phyloP scores from a whole-genome alignment of 2,329 filamentous ascomycete genomes.

The Trichophyton benhamiae region DNA sequence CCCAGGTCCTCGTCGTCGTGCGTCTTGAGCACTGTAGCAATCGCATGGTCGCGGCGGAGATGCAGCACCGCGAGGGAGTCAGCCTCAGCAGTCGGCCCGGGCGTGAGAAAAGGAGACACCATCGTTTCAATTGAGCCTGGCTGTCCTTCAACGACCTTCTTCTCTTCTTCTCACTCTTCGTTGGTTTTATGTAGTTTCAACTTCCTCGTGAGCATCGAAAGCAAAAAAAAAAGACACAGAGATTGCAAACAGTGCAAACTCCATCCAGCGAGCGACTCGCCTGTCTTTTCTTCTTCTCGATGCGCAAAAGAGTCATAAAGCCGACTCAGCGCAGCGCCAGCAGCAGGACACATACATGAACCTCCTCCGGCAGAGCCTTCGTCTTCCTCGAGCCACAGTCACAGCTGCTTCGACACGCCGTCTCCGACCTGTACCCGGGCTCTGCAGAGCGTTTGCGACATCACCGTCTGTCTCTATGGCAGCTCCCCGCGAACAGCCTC shows the following conservation, averaged over 20 bases:
- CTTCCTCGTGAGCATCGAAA: background rate
- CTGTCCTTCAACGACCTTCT: background rate
- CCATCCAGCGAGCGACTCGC: background rate
- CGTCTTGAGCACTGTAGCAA: slow-evolving; percentile 58
- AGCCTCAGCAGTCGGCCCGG: slow-evolving; percentile 48
- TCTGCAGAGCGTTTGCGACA: background rate
- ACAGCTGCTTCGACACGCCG: background rate
- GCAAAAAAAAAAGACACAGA: background rate
- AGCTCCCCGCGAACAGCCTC: slow-evolving; percentile 32
- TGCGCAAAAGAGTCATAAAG: background rate
- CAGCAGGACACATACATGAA: background rate
- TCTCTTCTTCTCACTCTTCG: background rate
- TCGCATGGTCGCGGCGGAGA: slow-evolving; percentile 72
- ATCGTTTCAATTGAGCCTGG: slow-evolving; percentile 16
- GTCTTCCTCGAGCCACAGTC: background rate
- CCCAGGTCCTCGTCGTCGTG: slow-evolving; percentile 53
- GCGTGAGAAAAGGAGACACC: slow-evolving; percentile 67
- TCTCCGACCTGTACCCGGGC: background rate
- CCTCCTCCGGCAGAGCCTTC: slow-evolving; percentile 1
- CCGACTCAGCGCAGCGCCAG: background rate
- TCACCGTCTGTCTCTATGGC: slow-evolving; percentile 4
- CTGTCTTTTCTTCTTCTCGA: background rate
- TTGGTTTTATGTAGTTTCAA: background rate
- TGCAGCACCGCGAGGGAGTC: slow-evolving; percentile 71
- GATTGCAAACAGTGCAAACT: background rate